A percentile compares a stretch with the other conserved stretches of the same genome.
These are phyloP conservation scores for Aphanomyces euteiches DNA, from an alignment of 352 stramenopile species.

Conservation along the genomic window DNA sequence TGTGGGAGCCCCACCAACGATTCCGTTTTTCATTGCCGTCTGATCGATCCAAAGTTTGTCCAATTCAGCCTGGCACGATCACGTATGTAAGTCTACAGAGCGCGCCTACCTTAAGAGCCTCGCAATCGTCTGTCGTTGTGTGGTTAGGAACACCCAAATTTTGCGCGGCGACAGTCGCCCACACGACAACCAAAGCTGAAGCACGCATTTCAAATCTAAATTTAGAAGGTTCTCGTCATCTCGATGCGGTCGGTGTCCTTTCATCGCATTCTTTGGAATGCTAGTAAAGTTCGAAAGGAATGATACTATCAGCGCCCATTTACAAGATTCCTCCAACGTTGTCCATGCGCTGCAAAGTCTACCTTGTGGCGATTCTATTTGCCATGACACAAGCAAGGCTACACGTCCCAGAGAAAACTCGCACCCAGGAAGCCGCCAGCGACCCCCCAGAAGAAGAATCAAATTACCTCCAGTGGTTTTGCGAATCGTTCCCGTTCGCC, in stretches of 20 bases:
- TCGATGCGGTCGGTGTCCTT: no score
- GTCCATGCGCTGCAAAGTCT: no score
- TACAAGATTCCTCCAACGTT: no score
- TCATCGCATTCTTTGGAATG: no score
- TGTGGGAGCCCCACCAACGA: constrained; percentile 51
- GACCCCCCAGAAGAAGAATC: neutral
- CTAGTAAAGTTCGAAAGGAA: no score
- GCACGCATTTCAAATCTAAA: no score
- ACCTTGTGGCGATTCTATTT: no score
- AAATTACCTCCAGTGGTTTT: constrained; percentile 20
- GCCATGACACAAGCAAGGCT: no score
- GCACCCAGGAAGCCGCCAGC: no score
- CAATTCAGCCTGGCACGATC: neutral
- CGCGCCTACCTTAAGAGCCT: constrained; percentile 18
- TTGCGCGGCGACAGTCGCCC: neutral
- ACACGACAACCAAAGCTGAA: neutral
- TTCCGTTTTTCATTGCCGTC: constrained; percentile 56
- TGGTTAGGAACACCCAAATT: constrained; percentile 8
- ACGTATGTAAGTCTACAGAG: neutral
- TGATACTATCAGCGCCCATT: no score
- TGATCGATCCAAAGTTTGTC: constrained; percentile 38
- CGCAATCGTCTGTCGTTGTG: constrained; percentile 11
- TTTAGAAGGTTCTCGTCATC: no score
- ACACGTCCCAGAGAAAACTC: no score
- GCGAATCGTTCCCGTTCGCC: constrained; percentile 6